Conservation (phyloP, 345 rosid species). For the Carallia brachiata region DNA sequence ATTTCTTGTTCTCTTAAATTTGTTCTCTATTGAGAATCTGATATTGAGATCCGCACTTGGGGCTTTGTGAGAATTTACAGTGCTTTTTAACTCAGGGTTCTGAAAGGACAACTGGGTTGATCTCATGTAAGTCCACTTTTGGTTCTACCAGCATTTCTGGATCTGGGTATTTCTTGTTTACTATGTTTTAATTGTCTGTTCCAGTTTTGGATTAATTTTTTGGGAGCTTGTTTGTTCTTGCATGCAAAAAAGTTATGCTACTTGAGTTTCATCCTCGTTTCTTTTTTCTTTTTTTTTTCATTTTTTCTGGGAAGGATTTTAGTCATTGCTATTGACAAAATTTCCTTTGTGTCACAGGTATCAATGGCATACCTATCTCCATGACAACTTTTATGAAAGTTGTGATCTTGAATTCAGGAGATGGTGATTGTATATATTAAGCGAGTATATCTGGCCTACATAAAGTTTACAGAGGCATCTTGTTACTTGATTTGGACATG, state of each 20-base stretch:
- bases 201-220: not conserved
- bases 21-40: not conserved
- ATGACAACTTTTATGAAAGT: not conserved
- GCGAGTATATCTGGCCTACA: not conserved
- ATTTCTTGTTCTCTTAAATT: not conserved
- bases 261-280: too few relatives aligned
- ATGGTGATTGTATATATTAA: not conserved
- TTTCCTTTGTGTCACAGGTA: not conserved
- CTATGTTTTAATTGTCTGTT: not conserved
- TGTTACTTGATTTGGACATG: constrained; percentile 21
- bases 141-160: not conserved
- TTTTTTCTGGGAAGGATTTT: not conserved
- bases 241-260: not conserved
- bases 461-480: not conserved
- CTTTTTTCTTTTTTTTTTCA: not conserved
- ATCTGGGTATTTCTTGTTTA: not conserved
- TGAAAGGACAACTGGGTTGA: constrained; percentile 8
- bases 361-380: not conserved
- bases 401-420: not conserved
- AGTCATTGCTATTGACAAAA: not conserved
- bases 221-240: not conserved
- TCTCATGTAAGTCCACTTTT: constrained; percentile 5
- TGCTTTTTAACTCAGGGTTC: not conserved
- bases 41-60: constrained; percentile 10
- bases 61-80: not conserved